Evolutionary conservation across 345 rosid species (phyloP), one percentile per base, ranked within the genome.

Genomic region (Lenwebbia sp.): DNA sequence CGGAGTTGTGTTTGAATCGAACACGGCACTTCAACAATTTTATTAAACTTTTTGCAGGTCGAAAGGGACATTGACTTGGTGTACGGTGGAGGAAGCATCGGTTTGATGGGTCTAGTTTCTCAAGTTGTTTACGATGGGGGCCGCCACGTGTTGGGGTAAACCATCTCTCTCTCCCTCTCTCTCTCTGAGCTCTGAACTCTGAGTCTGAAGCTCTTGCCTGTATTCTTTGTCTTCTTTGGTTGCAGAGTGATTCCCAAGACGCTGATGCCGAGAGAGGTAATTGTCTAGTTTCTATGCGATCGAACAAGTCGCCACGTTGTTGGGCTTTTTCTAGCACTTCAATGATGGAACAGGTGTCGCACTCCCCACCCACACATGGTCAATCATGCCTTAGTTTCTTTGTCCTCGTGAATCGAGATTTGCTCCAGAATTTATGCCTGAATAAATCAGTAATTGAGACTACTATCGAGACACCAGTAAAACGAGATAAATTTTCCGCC

Each of bases 61-160:
- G 92, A 92, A 81, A 94, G 95, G 88, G 93, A 91, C 86, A 92
- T 94, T 84, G 95, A 94, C 91, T 90, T 94, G 87, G 97, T 94
- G 56, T 94, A 94, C 84, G 97, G 97, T 56, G 97, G 97, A 88
- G 97, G 97, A 11, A 94, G 97, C 89, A 90, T 94, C 83, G 97
- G 97, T 0, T 85, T 94, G 88, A 94, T 94, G 97, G 97, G 97
- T 44, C 88, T 92, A 30, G 88, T 93, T 33, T 94, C 95, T 70
- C 95, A 91, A 88, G 94, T 92, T 85, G 96, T 93, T 70, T 91
- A 90, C 84, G 91, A 93, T 60, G 97, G 97, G 52, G 97, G 97
- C 82, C 93, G 97, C 85, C 97, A 94, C 91, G 97, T 94, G 58
- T 90, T 93, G 78, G 97, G 97, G 96, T 94, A 85, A 52, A 37